phyloP scores from a whole-genome alignment of 495 filamentous ascomycete species.

The Hyaloscypha hepaticicola region DNA sequence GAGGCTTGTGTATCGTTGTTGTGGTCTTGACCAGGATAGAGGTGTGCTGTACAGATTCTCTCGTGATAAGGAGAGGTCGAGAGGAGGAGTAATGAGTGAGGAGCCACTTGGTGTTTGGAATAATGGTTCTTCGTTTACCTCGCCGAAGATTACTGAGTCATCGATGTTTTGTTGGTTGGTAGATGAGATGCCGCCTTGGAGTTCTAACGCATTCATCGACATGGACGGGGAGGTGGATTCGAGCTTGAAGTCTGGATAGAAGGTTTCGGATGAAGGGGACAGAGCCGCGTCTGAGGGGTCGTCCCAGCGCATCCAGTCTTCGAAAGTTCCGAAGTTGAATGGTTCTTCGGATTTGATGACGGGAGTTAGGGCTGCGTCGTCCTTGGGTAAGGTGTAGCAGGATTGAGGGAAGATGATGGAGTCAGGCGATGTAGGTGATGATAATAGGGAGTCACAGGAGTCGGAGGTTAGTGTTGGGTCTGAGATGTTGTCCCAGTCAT shows the following conservation, averaged over 20 bases:
- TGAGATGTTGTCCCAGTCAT: constrained; percentile 17
- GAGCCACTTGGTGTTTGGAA: constrained; percentile 20
- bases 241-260: constrained; percentile 27
- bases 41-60: constrained; percentile 28
- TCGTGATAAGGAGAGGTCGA: constrained; percentile 1
- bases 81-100: constrained; percentile 6
- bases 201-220: constrained; percentile 16
- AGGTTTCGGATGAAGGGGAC: constrained; percentile 15
- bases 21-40: constrained; percentile 22
- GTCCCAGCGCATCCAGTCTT: constrained; percentile 33
- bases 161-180: not conserved
- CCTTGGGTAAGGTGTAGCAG: constrained; percentile 10
- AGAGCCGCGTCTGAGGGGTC: constrained; percentile 22
- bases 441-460: constrained; percentile 25
- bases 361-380: not conserved
- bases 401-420: constrained; percentile 11
- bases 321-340: constrained; percentile 27
- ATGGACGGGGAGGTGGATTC: constrained; percentile 23
- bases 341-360: constrained; percentile 22
- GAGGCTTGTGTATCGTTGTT: constrained; percentile 7
- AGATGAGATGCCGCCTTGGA: constrained; percentile 16
- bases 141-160: constrained; percentile 23
- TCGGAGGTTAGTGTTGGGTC: constrained; percentile 22
- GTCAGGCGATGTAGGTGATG: constrained; percentile 23
- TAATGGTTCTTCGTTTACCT: constrained; percentile 19